Conservation (phyloP, 306 rosid genomes). For the Spatholobus suberectus region DNA sequence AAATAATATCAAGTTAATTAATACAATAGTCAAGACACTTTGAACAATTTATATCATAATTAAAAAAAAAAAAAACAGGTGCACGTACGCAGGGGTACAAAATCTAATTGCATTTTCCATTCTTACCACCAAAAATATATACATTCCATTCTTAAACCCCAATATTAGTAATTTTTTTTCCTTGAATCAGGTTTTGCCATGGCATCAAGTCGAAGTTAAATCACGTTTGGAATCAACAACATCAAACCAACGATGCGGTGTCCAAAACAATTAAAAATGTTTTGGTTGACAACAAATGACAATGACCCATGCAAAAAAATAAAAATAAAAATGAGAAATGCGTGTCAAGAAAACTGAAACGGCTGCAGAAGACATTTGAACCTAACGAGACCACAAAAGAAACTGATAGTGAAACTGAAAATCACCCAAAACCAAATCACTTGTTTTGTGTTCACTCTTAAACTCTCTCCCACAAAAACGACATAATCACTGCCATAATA, state of each 20-base stretch:
- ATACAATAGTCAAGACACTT: neutral
- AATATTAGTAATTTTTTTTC: neutral
- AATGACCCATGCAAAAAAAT: neutral
- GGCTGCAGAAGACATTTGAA: neutral
- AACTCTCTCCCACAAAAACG: neutral
- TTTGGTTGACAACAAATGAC: neutral
- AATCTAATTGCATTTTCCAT: neutral
- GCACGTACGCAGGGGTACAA: too few species aligned
- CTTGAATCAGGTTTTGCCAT: neutral
- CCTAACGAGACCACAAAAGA: neutral
- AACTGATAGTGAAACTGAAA: slow-evolving; percentile 33
- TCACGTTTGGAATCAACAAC: neutral
- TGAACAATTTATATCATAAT: neutral
- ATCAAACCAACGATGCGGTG: neutral
- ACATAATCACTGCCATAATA: neutral
- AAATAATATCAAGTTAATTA: neutral
- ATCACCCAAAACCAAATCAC: neutral
- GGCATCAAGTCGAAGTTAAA: too few species aligned
- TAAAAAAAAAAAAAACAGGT: neutral
- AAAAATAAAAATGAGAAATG: neutral
- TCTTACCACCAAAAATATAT: neutral
- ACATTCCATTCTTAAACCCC: neutral
- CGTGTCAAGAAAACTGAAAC: neutral
- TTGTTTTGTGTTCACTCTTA: neutral
- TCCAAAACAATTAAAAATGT: too few species aligned